Conservation (phyloP, 2,329 filamentous ascomycete genomes). For the Karstenula rhodostoma region DNA sequence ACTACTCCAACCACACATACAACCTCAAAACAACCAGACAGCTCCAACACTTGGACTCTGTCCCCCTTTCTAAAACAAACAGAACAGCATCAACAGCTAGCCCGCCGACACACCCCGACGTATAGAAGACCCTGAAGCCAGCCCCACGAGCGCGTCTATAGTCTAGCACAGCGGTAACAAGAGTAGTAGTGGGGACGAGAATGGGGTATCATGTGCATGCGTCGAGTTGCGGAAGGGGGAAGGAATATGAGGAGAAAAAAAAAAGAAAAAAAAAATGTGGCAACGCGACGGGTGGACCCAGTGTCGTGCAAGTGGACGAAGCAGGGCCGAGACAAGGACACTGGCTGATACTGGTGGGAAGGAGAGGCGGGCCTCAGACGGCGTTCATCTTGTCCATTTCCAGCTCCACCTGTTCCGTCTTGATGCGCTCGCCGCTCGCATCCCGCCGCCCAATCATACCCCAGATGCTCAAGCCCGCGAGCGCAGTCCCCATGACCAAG, state of each 20-base stretch:
- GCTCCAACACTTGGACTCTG: constrained; percentile 20
- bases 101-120: not conserved
- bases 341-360: not conserved
- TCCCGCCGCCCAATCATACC: constrained; percentile 31
- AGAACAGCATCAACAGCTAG: not conserved
- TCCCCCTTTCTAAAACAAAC: not conserved
- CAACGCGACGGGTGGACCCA: too few relatives aligned
- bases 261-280: not conserved
- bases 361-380: constrained; percentile 10
- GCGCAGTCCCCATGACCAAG: constrained; percentile 29
- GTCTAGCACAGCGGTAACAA: constrained; percentile 17
- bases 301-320: not conserved
- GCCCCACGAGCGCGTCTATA: constrained; percentile 19
- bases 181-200: constrained; percentile 10
- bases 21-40: constrained; percentile 3
- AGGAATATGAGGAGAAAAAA: not conserved
- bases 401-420: constrained; percentile 37
- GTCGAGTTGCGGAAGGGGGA: not conserved
- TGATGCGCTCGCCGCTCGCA: constrained; percentile 32
- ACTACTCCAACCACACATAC: not conserved
- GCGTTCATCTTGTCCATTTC: constrained; percentile 42
- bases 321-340: not conserved
- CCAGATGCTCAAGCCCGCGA: constrained; percentile 33
- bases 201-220: constrained; percentile 18
- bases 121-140: constrained; percentile 14